Conservation (phyloP, 2,329 filamentous ascomycete species). For the Thielaviopsis euricoi region DNA sequence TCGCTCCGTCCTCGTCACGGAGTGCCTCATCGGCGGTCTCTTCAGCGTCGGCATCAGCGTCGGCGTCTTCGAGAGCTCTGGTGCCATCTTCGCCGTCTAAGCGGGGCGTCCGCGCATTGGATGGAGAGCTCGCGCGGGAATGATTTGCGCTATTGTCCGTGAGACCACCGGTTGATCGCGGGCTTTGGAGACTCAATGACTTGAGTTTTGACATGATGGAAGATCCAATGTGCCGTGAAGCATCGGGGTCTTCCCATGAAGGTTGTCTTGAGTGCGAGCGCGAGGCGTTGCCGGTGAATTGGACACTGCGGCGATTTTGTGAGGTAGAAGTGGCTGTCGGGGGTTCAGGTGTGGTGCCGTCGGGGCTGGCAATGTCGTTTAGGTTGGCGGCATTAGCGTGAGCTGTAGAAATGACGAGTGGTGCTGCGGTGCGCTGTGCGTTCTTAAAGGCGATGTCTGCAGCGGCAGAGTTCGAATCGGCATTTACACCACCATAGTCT, state of each 20-base stretch:
- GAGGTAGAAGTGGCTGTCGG: neutral
- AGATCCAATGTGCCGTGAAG: constrained; percentile 37
- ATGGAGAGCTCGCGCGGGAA: constrained; percentile 16
- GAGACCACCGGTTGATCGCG: constrained; percentile 17
- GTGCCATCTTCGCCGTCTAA: constrained; percentile 21
- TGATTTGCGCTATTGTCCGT: constrained; percentile 8
- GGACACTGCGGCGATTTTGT: constrained; percentile 45
- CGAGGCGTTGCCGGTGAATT: constrained; percentile 48
- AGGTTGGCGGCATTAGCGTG: neutral
- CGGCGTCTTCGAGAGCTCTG: constrained; percentile 39
- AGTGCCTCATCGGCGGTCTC: constrained; percentile 55
- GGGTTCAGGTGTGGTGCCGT: neutral
- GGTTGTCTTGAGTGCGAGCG: constrained; percentile 40
- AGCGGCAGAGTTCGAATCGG: neutral
- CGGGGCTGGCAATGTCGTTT: neutral
- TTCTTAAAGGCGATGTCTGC: constrained; percentile 1
- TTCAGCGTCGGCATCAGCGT: constrained; percentile 65
- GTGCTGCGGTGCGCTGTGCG: constrained; percentile 5
- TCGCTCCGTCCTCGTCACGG: constrained; percentile 31
- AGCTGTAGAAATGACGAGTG: constrained; percentile 7
- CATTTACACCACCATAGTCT: neutral
- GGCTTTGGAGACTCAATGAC: constrained; percentile 44
- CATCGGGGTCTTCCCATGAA: constrained; percentile 52
- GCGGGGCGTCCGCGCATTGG: neutral
- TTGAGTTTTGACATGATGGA: constrained; percentile 68